A percentile compares a stretch with the other conserved stretches of the same genome.
Conservation (phyloP, 2,329 filamentous ascomycete species). For the Colletotrichum sp. region DNA sequence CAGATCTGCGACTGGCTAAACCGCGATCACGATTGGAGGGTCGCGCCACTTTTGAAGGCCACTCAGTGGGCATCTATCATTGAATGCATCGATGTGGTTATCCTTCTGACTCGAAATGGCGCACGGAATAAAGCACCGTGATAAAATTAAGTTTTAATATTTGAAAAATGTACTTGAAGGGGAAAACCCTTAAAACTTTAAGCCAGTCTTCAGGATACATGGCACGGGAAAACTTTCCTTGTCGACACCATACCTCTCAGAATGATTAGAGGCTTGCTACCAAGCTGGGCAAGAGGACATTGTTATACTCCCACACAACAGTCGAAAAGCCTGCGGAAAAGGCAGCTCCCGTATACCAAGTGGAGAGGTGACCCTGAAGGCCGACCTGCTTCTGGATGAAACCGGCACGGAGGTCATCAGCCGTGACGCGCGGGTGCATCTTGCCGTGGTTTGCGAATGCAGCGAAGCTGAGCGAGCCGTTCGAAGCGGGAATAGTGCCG, state of each 20-base stretch:
- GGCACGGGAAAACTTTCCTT: too few species aligned
- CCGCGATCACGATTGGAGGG: too few species aligned
- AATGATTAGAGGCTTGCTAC: background rate
- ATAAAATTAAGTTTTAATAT: too few species aligned
- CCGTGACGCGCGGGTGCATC: constrained; percentile 36
- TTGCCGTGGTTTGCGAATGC: constrained; percentile 40
- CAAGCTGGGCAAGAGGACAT: constrained; percentile 26
- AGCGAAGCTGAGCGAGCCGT: constrained; percentile 32
- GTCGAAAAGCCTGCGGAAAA: constrained; percentile 36
- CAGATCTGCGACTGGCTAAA: fast-evolving
- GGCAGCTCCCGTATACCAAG: constrained; percentile 49
- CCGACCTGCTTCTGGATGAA: constrained; percentile 46
- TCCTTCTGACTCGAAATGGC: too few species aligned
- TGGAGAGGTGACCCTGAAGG: constrained; percentile 48
- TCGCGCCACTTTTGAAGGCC: too few species aligned
- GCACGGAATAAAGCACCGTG: fast-evolving
- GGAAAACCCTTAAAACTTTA: fast-evolving
- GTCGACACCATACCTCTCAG: background rate
- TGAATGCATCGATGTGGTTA: too few species aligned
- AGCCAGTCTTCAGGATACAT: too few species aligned
- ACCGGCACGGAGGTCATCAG: constrained; percentile 38
- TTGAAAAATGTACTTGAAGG: too few species aligned
- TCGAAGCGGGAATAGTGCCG: constrained; percentile 26
- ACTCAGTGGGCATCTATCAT: too few species aligned
- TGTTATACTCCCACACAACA: constrained; percentile 38